Evolutionary conservation across 441 rosid genomes (phyloP).

Genomic region (Bruguiera hainesii): DNA sequence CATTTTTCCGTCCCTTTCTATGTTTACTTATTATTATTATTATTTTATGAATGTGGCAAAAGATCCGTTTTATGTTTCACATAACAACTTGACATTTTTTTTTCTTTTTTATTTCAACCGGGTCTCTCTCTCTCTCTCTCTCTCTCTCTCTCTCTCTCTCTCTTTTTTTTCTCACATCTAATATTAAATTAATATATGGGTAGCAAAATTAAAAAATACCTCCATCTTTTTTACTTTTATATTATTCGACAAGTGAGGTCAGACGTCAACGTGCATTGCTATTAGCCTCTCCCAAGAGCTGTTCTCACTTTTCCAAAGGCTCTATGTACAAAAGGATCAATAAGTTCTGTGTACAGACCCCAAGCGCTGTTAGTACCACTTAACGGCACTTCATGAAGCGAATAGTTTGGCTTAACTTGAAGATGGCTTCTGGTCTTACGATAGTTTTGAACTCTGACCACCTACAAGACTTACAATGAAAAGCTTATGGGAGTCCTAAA

Average conservation of each 20-base stretch:
- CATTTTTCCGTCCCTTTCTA: too few relatives aligned
- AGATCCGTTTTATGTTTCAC: too few relatives aligned
- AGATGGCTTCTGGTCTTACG: conserved; percentile 2
- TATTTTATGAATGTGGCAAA: too few relatives aligned
- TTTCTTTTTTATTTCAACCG: too few relatives aligned
- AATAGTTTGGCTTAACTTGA: not conserved
- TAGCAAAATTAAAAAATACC: too few relatives aligned
- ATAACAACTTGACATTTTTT: too few relatives aligned
- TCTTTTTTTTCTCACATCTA: too few relatives aligned
- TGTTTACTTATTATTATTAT: too few relatives aligned
- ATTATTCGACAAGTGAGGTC: conserved; percentile 29
- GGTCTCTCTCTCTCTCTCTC: too few relatives aligned
- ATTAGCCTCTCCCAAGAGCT: conserved; percentile 44
- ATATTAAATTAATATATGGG: too few relatives aligned
- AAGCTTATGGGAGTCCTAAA: not conserved
- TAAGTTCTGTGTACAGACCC: conserved; percentile 30
- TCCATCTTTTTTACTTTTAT: conserved; percentile 21
- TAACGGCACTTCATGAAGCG: conserved; percentile 3
- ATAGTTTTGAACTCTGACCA: not conserved
- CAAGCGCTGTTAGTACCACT: conserved; percentile 12
- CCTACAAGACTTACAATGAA: not conserved
- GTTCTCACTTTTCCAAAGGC: conserved; percentile 32
- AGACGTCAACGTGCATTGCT: conserved; percentile 36
- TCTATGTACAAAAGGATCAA: conserved; percentile 23
- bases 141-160: too few relatives aligned